Percentiles rank a stretch among this genome's conserved stretches.
These are phyloP conservation scores for Aspergillus arachidicola DNA, from an alignment of 2,329 filamentous ascomycete genomes.

Conservation along the genomic window DNA sequence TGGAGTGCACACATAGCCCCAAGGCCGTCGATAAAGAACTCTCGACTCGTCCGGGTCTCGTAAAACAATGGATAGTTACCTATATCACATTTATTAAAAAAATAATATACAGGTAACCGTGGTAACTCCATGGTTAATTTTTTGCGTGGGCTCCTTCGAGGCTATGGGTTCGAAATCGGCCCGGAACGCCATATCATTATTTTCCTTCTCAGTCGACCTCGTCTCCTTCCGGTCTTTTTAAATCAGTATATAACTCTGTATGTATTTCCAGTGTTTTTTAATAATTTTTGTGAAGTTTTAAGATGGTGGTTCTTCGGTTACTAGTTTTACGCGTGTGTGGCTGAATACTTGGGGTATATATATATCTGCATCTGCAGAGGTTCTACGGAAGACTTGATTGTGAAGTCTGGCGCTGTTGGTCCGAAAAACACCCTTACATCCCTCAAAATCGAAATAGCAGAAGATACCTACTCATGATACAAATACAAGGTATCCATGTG, in stretches of 20 bases:
- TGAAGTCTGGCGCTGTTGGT: too few relatives aligned
- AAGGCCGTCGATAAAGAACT: too few relatives aligned
- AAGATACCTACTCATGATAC: too few relatives aligned
- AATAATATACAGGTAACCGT: accelerated
- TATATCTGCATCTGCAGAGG: not conserved
- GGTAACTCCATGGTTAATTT: not conserved
- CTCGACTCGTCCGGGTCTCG: too few relatives aligned
- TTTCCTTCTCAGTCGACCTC: not conserved
- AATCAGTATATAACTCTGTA: not conserved
- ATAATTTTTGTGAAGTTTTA: not conserved
- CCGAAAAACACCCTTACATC: too few relatives aligned
- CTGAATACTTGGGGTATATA: not conserved
- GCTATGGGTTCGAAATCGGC: not conserved
- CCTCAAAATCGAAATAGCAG: too few relatives aligned
- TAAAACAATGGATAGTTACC: too few relatives aligned
- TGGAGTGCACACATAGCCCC: too few relatives aligned
- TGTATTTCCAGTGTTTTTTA: not conserved
- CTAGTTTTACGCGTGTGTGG: not conserved
- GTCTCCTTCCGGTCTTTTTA: not conserved
- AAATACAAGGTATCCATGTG: too few relatives aligned
- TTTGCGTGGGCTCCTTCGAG: not conserved
- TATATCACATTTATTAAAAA: too few relatives aligned
- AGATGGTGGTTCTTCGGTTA: not conserved
- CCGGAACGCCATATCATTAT: not conserved
- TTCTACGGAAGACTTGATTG: too few relatives aligned